These are phyloP conservation scores for Aspergillus wentii DNA, from an alignment of 495 filamentous ascomycete species.

Conservation along the genomic window DNA sequence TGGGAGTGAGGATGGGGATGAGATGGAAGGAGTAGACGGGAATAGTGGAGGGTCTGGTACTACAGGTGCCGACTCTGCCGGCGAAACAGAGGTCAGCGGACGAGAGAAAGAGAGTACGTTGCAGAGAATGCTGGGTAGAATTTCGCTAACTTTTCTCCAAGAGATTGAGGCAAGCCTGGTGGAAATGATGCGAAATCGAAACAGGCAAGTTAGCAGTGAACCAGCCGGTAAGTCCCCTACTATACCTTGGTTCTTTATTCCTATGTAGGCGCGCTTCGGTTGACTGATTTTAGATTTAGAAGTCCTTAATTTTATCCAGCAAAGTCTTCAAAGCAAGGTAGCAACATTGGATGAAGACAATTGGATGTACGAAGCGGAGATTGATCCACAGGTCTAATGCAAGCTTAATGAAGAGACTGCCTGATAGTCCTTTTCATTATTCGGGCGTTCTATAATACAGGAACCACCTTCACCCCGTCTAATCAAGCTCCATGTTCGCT, in stretches of 20 bases:
- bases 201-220: slow-evolving; percentile 55
- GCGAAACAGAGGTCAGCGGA: slow-evolving; percentile 26
- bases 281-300: slow-evolving; percentile 47
- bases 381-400: slow-evolving; percentile 25
- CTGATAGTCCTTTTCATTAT: too few species aligned
- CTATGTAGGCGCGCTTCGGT: neutral
- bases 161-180: slow-evolving; percentile 44
- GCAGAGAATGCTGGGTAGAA: neutral
- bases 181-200: slow-evolving; percentile 55
- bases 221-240: slow-evolving; percentile 53
- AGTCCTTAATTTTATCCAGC: slow-evolving; percentile 63
- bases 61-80: slow-evolving; percentile 9
- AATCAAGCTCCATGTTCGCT: slow-evolving; percentile 52
- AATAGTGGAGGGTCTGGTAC: slow-evolving; percentile 16
- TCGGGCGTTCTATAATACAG: too few species aligned
- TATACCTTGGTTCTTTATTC: neutral
- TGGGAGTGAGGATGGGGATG: slow-evolving; percentile 50
- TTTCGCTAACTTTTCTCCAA: slow-evolving; percentile 12
- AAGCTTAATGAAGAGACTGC: too few species aligned
- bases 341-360: slow-evolving; percentile 74
- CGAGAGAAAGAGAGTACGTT: slow-evolving; percentile 46
- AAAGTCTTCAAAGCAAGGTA: slow-evolving; percentile 67
- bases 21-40: slow-evolving; percentile 35
- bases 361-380: slow-evolving; percentile 86
- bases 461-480: slow-evolving; percentile 8